Base-by-base conservation (phyloP, 352 stramenopile genomes). In the Globisporangium nunn region DNA sequence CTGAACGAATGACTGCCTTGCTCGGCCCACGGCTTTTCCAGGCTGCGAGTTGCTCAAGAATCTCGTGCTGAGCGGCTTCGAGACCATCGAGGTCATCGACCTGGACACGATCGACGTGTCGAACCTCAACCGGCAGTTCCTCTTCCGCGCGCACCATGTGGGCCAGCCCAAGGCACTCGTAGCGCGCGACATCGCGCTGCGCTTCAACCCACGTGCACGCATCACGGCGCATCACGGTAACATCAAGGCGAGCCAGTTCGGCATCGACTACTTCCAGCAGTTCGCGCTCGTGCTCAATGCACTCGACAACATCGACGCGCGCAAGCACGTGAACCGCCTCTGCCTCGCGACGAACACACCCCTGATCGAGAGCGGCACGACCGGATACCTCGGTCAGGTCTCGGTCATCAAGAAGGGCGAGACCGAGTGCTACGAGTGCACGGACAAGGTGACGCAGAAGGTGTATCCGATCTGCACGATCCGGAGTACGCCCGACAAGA, bases 401-500 rank as follows among this genome's bases (percentile, higher is more conserved):
- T 96, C 80, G 0, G 93, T 98, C 45, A 99, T 99, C 83, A 94
- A 96, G 60, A 98, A 98, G 61, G 81, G 80, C 31, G 79, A 97
- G 65, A 98, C 97, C 15, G 96, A 98, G 65, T 99, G 98, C 81
- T 99, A 99, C 69, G 97, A 99, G 76, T 99, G 98, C 78, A 93
- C 96, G 31, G 85, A 93, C 40, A 94, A 95, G 54, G 85, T 90
- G 69, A 80, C 96, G 60, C 57, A 98, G 59, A 99, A 99, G 67
- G 93, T 99, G 30, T 99, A 99, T 73, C 97, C 98, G 23, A 99
- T 99, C 68, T 99, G 98, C 73, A 99, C 98, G 44, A 99, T 99
- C 71, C 90, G 97, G 66, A 96, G 85, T 47, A 99, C 98, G 15
- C 98, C 98, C 0, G 95, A 97, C 69, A 98, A 99, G 79, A 97